Base-by-base conservation (phyloP, 2,329 filamentous ascomycete genomes). In the Hypocrella siamensis region DNA sequence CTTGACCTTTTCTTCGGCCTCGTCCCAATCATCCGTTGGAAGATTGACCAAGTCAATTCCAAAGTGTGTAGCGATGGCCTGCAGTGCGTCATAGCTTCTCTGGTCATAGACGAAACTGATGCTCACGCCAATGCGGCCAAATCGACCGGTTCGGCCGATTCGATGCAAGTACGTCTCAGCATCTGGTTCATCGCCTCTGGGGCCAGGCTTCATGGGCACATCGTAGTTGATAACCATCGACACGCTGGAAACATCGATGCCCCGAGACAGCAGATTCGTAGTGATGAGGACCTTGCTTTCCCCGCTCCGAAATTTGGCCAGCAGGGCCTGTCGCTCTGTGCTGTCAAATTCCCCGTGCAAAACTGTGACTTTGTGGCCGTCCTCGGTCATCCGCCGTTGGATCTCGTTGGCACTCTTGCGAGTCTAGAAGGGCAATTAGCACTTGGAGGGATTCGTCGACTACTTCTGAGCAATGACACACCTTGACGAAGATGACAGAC, bases 171-270 rank as follows among this genome's bases (percentile, higher is more conserved):
- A 98, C 1, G 90, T 98, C 61, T 96, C 86, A 29, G 76, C 76
- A 49, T 98, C 90, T 11, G 88, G 80, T 56, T 90, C 82, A 44
- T 96, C 86, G 14, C 79, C 75, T 19, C 68, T 59, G 6, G 34
- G 34, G 8, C 36, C 33, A 7, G 36, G 36, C 48, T 79, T 78
- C 63, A 79, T 80, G 17, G 79, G 79, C 35, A 84, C 79, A 44
- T 84, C 79, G 57, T 98, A 98, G 64, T 98, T 98, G 65, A 98
- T 85, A 33, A 98, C 90, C 78, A 98, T 90, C 8, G 85, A 93
- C 11, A 98, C 90, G 18, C 60, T 92, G 56, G 51, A 96, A 62
- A 75, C 71, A 49, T 98, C 90, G 46, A 98, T 96, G 51, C 90
- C 90, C 49, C 90, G 85, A 7, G 90, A 82, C 36, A 98, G 70